Conservation (phyloP, 2,329 filamentous ascomycete genomes). For the Dendryphion nanum region DNA sequence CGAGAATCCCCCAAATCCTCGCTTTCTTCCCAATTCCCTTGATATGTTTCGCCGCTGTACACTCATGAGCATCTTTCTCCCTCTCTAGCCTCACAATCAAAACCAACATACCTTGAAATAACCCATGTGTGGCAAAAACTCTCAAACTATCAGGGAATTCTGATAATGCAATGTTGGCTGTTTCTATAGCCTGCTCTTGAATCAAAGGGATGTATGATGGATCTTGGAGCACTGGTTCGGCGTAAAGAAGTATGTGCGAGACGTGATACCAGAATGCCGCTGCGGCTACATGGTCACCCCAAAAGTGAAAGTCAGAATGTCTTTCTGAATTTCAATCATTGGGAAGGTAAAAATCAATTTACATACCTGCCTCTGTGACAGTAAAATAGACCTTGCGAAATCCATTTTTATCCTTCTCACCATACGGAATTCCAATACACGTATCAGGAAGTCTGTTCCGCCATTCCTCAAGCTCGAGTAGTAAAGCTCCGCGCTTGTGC, state of each 20-base stretch:
- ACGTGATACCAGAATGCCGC: slow-evolving; percentile 35
- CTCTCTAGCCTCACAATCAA: too few species aligned
- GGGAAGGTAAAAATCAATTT: neutral
- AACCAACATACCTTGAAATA: slow-evolving; percentile 29
- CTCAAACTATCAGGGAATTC: slow-evolving; percentile 31
- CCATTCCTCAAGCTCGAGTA: slow-evolving; percentile 29
- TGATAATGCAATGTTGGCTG: slow-evolving; percentile 30
- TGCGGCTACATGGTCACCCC: slow-evolving; percentile 14
- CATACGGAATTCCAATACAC: slow-evolving; percentile 32
- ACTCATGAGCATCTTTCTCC: neutral
- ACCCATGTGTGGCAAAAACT: slow-evolving; percentile 31
- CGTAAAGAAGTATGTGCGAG: slow-evolving; percentile 29
- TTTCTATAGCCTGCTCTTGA: slow-evolving; percentile 29
- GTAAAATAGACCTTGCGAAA: slow-evolving; percentile 33
- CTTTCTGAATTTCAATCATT: neutral
- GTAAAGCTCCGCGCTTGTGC: slow-evolving; percentile 18
- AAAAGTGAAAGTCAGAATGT: neutral
- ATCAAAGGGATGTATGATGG: slow-evolving; percentile 23
- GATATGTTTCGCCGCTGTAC: slow-evolving; percentile 35
- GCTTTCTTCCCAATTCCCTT: slow-evolving; percentile 31
- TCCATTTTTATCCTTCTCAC: slow-evolving; percentile 28
- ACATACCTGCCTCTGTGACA: slow-evolving; percentile 23
- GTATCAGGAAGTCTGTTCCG: slow-evolving; percentile 22
- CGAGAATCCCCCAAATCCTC: slow-evolving; percentile 30
- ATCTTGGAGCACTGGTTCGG: slow-evolving; percentile 28